Conservation (phyloP, 345 rosid genomes). For the Adansonia digitata region DNA sequence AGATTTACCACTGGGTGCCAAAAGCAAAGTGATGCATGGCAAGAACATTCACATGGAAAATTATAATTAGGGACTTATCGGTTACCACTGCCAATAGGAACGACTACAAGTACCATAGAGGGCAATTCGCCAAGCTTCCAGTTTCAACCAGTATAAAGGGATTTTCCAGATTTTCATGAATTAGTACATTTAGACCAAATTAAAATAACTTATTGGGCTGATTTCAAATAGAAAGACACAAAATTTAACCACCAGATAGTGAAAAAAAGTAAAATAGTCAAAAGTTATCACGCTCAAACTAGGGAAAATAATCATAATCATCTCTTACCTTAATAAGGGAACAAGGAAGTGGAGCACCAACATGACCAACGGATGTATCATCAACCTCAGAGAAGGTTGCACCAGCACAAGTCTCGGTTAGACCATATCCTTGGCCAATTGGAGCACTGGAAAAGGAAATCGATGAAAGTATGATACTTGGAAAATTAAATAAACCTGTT, state of each 20-base stretch:
- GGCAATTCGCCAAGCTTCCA: neutral
- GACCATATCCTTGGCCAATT: constrained; percentile 96
- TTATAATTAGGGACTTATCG: neutral
- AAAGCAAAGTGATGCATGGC: neutral
- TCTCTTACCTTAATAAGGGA: constrained; percentile 78
- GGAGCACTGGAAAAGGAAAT: constrained; percentile 65
- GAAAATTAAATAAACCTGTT: constrained; percentile 3
- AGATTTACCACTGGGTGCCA: neutral
- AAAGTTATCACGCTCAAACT: neutral
- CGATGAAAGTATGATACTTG: constrained; percentile 3
- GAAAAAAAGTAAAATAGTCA: neutral
- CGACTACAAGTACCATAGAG: neutral
- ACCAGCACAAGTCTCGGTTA: constrained; percentile 98
- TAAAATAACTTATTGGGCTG: neutral
- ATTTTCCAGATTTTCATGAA: neutral
- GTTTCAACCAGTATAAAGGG: neutral
- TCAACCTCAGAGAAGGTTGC: constrained; percentile 96
- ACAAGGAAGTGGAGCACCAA: constrained; percentile 94
- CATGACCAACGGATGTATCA: constrained; percentile 95
- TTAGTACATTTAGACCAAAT: neutral
- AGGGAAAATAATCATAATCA: neutral
- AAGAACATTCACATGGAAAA: neutral
- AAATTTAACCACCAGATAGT: neutral
- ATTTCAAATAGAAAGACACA: neutral
- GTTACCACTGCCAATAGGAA: neutral